Conservation (phyloP, 2,329 filamentous ascomycete species). For the Fusarium sp. region DNA sequence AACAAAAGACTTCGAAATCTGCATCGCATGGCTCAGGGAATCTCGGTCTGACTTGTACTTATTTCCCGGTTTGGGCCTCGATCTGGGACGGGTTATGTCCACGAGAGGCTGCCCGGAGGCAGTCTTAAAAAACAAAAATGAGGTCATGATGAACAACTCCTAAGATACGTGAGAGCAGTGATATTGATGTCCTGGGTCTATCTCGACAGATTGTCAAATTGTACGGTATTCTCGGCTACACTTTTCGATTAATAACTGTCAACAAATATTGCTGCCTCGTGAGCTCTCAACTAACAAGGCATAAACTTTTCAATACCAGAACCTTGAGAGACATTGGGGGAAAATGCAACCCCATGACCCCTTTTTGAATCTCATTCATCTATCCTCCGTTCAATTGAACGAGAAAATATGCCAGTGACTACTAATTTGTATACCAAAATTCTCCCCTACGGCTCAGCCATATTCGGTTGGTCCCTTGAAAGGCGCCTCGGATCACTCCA, state of each 20-base stretch:
- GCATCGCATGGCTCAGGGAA: constrained; percentile 55
- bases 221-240: background rate
- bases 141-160: constrained; percentile 52
- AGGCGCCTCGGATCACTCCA: constrained; percentile 26
- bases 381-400: background rate
- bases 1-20: constrained; percentile 50
- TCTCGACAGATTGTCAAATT: background rate
- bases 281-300: background rate
- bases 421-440: background rate
- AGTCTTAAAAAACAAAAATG: constrained; percentile 51
- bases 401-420: background rate
- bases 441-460: constrained; percentile 3
- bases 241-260: background rate
- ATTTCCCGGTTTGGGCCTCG: constrained; percentile 52
- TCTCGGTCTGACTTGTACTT: constrained; percentile 54
- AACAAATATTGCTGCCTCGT: constrained; percentile 7
- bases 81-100: constrained; percentile 51
- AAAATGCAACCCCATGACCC: background rate
- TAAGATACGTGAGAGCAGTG: background rate
- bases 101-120: constrained; percentile 48
- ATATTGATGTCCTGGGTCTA: background rate
- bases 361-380: background rate
- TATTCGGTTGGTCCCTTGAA: constrained; percentile 15
- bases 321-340: constrained; percentile 1
- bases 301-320: background rate